phyloP scores from a whole-genome alignment of 495 filamentous ascomycete genomes.

The Tricharina praecox region DNA sequence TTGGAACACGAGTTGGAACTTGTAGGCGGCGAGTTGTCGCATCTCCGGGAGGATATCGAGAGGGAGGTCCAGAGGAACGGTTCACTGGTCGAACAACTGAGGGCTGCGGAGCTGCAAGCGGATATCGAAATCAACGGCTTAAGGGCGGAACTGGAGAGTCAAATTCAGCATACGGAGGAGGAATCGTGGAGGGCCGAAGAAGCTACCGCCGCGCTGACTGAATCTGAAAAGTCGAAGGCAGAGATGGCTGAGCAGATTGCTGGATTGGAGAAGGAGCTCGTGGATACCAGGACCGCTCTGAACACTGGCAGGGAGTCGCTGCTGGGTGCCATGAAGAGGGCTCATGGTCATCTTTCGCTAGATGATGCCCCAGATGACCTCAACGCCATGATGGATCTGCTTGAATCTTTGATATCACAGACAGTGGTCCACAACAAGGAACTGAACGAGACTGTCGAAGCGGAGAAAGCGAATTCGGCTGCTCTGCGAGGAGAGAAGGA shows the following conservation, averaged over 20 bases:
- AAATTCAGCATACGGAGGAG: conserved; percentile 36
- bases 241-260: conserved; percentile 10
- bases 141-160: conserved; percentile 36
- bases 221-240: conserved; percentile 10
- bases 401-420: conserved; percentile 15
- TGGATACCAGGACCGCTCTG: conserved; percentile 43
- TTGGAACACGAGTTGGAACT: conserved; percentile 55
- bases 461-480: conserved; percentile 41
- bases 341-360: conserved; percentile 10
- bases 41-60: conserved; percentile 30
- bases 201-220: conserved; percentile 16
- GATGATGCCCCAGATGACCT: conserved; percentile 13
- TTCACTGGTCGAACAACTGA: conserved; percentile 38
- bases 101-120: conserved; percentile 42
- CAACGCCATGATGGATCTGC: conserved; percentile 9
- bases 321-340: conserved; percentile 28
- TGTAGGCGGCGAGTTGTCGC: conserved; percentile 17
- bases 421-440: conserved; percentile 26
- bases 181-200: conserved; percentile 26
- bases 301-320: conserved; percentile 33
- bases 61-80: conserved; percentile 41
- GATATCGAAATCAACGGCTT: conserved; percentile 37
- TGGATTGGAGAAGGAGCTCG: conserved; percentile 26
- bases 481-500: conserved; percentile 44
- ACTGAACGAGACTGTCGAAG: conserved; percentile 34